These are phyloP conservation scores for Excoecaria cochinchinensis DNA, from an alignment of 345 rosid genomes.

Conservation along the genomic window DNA sequence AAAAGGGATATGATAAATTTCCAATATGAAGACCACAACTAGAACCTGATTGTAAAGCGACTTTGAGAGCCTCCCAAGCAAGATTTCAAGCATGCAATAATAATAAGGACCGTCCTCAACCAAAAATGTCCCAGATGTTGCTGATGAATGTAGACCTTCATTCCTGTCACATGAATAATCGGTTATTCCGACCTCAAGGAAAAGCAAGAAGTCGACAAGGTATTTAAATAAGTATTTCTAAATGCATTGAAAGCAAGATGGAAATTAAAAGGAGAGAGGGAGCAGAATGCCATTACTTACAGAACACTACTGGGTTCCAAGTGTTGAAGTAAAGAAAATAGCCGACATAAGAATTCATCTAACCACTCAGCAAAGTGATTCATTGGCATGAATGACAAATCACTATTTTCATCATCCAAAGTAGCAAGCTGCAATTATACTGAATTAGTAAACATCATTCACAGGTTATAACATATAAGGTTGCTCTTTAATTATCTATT, in stretches of 20 bases:
- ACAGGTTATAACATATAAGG: slow-evolving; percentile 5
- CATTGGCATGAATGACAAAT: slow-evolving; percentile 69
- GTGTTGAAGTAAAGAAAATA: slow-evolving; percentile 83
- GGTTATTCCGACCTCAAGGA: slow-evolving; percentile 8
- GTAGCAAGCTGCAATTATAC: slow-evolving; percentile 59
- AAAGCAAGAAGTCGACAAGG: background rate
- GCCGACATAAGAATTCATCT: slow-evolving; percentile 89
- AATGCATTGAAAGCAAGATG: background rate
- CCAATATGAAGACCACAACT: slow-evolving; percentile 22
- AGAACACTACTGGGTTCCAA: slow-evolving; percentile 88
- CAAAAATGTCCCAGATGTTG: slow-evolving; percentile 92
- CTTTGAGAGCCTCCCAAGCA: slow-evolving; percentile 87
- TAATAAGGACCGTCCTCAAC: slow-evolving; percentile 97
- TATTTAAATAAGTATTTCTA: slow-evolving; percentile 2
- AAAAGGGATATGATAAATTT: background rate
- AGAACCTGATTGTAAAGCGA: slow-evolving; percentile 80
- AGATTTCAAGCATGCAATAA: slow-evolving; percentile 96
- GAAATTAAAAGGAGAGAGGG: background rate
- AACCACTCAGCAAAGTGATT: slow-evolving; percentile 90
- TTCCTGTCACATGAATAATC: slow-evolving; percentile 49
- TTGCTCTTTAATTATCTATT: slow-evolving; percentile 6
- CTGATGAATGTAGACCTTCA: slow-evolving; percentile 89
- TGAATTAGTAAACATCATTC: slow-evolving; percentile 1
- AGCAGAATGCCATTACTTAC: slow-evolving; percentile 49
- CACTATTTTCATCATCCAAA: slow-evolving; percentile 67